These are phyloP conservation scores for Fraxinus dipetala DNA, from an alignment of 305 asterid species.

Conservation along the genomic window DNA sequence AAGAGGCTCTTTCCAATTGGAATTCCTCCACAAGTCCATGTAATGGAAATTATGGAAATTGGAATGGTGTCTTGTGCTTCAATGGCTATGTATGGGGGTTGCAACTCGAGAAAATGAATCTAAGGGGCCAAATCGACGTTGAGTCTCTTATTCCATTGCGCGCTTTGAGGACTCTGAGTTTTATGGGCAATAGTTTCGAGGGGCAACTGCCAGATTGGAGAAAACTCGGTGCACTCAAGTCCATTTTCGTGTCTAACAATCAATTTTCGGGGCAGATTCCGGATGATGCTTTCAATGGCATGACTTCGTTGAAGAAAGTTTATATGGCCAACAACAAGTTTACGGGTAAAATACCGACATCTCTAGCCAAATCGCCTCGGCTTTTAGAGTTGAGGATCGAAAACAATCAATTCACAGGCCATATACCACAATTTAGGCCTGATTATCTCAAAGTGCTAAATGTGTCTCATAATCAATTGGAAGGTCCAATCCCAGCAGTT, in stretches of 20 bases:
- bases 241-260: slow-evolving; percentile 61
- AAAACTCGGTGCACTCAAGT: slow-evolving; percentile 68
- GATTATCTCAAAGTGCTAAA: slow-evolving; percentile 44
- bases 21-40: slow-evolving; percentile 52
- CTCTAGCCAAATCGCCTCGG: slow-evolving; percentile 55
- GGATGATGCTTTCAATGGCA: slow-evolving; percentile 57
- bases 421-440: slow-evolving; percentile 47
- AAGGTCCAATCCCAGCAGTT: slow-evolving; percentile 62
- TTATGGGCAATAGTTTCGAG: slow-evolving; percentile 60
- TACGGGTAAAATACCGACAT: slow-evolving; percentile 57
- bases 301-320: slow-evolving; percentile 73
- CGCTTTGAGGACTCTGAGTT: slow-evolving; percentile 55
- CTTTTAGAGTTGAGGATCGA: slow-evolving; percentile 65
- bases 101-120: slow-evolving; percentile 66
- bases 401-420: slow-evolving; percentile 61
- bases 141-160: slow-evolving; percentile 53
- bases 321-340: slow-evolving; percentile 61
- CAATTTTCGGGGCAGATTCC: slow-evolving; percentile 60
- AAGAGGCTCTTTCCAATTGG: slow-evolving; percentile 54
- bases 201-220: slow-evolving; percentile 86
- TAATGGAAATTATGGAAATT: slow-evolving; percentile 38
- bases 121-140: slow-evolving; percentile 59
- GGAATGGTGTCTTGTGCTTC: slow-evolving; percentile 67
- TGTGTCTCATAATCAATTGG: slow-evolving; percentile 68
- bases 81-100: slow-evolving; percentile 65